Conservation (phyloP, 208 protist species). For the Leishmania martiniquensis region DNA sequence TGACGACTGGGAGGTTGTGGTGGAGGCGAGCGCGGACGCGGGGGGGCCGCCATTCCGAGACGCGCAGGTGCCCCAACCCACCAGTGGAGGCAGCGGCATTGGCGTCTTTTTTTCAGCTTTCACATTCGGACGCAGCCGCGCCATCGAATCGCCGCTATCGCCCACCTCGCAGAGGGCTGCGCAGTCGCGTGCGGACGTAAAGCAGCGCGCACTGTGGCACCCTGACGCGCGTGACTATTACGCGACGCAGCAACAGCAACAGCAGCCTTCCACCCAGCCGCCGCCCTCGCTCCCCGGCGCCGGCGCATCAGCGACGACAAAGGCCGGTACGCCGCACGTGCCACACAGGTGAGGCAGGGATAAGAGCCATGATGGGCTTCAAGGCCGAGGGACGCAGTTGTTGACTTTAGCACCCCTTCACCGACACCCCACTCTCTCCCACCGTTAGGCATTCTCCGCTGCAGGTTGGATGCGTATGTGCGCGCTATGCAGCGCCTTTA, state of each 20-base stretch:
- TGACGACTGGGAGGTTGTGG: not conserved
- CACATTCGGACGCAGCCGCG: slow-evolving; percentile 10
- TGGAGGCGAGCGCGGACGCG: not conserved
- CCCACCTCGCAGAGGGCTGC: not conserved
- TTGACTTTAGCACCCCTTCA: not conserved
- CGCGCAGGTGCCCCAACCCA: no score
- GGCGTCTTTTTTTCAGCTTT: slow-evolving; percentile 25
- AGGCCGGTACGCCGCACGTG: not conserved
- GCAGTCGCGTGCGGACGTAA: slow-evolving; percentile 10
- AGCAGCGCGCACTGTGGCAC: slow-evolving; percentile 25
- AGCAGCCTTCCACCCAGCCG: not conserved
- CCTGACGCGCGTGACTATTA: slow-evolving; percentile 31
- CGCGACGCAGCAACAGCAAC: not conserved
- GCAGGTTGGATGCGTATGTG: no score
- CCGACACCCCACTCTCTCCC: not conserved
- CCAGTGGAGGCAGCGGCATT: not conserved
- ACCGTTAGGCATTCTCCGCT: no score
- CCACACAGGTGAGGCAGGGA: not conserved
- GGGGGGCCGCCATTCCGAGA: not conserved
- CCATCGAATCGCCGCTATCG: not conserved
- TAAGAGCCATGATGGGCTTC: not conserved
- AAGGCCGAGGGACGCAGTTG: no score
- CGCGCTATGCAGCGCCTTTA: no score
- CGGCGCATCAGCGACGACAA: not conserved
- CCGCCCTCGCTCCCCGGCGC: not conserved